phyloP scores from a whole-genome alignment of 495 filamentous ascomycete genomes.

The Endocarpon pusillum region DNA sequence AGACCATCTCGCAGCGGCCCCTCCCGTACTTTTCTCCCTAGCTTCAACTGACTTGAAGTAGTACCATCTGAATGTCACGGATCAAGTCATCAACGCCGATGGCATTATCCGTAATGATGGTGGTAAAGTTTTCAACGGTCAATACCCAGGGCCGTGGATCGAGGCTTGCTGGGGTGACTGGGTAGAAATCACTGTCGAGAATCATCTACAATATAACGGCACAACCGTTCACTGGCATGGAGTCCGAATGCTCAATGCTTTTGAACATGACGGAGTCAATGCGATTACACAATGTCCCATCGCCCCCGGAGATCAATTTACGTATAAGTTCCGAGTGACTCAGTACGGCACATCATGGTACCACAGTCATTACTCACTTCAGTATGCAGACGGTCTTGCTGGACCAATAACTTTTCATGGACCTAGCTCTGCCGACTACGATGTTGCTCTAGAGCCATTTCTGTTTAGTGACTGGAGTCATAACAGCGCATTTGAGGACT shows the following conservation, averaged over 20 bases:
- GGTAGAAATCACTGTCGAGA: constrained; percentile 11
- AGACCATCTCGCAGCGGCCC: too few species aligned
- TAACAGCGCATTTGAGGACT: constrained; percentile 5
- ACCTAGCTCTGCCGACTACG: constrained; percentile 19
- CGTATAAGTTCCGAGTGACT: constrained; percentile 32
- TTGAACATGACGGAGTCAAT: constrained; percentile 25
- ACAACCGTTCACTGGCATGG: constrained; percentile 36
- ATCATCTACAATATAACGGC: constrained; percentile 16
- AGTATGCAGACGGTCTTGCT: constrained; percentile 24
- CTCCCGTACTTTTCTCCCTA: too few species aligned
- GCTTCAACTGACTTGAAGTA: too few species aligned
- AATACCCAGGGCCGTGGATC: constrained; percentile 9
- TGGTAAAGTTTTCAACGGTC: constrained; percentile 9
- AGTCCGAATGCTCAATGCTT: constrained; percentile 30
- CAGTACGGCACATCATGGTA: constrained; percentile 48
- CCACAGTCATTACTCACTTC: constrained; percentile 40
- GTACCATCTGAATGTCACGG: too few species aligned
- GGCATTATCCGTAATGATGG: too few species aligned
- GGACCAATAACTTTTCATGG: constrained; percentile 25
- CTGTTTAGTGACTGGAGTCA: constrained; percentile 10
- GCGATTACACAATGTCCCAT: constrained; percentile 17
- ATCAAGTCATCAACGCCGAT: too few species aligned
- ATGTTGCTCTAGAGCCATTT: constrained; percentile 12
- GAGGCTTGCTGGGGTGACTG: constrained; percentile 11
- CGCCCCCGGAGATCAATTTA: constrained; percentile 15